phyloP scores from a whole-genome alignment of 2,329 filamentous ascomycete genomes.

The Aspergillus luchuensis region DNA sequence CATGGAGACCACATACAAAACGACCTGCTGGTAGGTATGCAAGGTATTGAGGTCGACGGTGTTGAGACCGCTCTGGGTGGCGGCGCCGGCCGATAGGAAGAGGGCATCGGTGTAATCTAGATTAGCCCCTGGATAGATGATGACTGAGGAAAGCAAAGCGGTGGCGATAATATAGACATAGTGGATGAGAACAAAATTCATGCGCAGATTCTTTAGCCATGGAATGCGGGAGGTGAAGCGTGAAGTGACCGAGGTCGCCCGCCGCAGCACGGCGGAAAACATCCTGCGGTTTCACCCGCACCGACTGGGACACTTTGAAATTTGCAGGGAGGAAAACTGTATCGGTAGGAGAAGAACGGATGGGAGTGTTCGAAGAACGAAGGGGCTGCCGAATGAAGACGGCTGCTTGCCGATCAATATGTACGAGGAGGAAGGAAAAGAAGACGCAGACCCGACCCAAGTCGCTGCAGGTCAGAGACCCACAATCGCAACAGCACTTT shows the following conservation, averaged over 20 bases:
- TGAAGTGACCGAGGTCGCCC: constrained; percentile 29
- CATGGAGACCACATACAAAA: constrained; percentile 71
- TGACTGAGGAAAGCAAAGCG: constrained; percentile 71
- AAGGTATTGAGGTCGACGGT: constrained; percentile 68
- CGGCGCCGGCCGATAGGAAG: constrained; percentile 80
- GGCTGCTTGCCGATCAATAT: constrained; percentile 7
- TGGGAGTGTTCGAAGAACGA: neutral
- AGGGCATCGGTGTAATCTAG: constrained; percentile 83
- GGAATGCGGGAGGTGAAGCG: constrained; percentile 43
- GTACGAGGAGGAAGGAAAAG: neutral
- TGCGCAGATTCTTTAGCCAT: constrained; percentile 37
- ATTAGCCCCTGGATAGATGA: constrained; percentile 68
- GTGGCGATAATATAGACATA: constrained; percentile 78
- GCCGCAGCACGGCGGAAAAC: constrained; percentile 31
- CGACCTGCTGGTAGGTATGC: constrained; percentile 71
- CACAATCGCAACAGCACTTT: constrained; percentile 4
- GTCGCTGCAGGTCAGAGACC: constrained; percentile 9
- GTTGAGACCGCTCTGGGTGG: constrained; percentile 92
- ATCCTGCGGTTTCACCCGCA: constrained; percentile 26
- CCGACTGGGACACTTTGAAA: neutral
- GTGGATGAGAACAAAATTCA: constrained; percentile 52
- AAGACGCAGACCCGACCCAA: neutral
- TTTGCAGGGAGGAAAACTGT: neutral
- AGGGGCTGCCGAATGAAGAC: neutral
- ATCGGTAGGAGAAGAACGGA: neutral